Conservation (phyloP, 2,329 filamentous ascomycete species). For the Verticillium albo-atrum region DNA sequence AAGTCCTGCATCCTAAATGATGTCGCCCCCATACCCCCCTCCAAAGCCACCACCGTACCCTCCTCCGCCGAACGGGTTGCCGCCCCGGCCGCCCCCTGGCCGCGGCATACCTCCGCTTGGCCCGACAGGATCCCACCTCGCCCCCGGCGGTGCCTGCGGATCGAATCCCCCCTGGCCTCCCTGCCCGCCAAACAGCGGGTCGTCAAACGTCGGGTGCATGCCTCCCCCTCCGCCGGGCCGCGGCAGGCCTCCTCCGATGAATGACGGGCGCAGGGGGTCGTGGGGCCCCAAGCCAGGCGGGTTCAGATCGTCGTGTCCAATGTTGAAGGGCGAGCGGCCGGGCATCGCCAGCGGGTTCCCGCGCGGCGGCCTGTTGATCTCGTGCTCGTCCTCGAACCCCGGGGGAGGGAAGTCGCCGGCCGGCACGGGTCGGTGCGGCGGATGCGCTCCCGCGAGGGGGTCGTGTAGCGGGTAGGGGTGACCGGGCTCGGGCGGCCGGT, state of each 20-base stretch:
- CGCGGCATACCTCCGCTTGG: slow-evolving; percentile 54
- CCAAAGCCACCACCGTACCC: slow-evolving; percentile 28
- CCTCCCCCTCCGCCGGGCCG: slow-evolving; percentile 64
- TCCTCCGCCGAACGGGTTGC: slow-evolving; percentile 32
- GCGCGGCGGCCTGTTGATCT: slow-evolving; percentile 66
- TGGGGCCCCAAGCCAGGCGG: slow-evolving; percentile 80
- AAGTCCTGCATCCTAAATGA: slow-evolving; percentile 3
- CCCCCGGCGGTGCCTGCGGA: slow-evolving; percentile 76
- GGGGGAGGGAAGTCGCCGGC: slow-evolving; percentile 76
- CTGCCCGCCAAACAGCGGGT: slow-evolving; percentile 71
- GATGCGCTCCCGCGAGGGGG: slow-evolving; percentile 56
- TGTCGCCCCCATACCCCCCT: slow-evolving; percentile 25
- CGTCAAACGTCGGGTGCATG: slow-evolving; percentile 96
- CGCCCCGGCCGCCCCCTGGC: slow-evolving; percentile 31
- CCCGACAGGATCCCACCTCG: slow-evolving; percentile 85
- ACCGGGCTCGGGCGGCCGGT: slow-evolving; percentile 47
- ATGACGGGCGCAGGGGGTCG: slow-evolving; percentile 69
- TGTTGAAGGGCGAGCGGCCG: slow-evolving; percentile 56
- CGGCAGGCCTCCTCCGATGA: slow-evolving; percentile 56
- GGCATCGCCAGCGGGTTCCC: slow-evolving; percentile 30
- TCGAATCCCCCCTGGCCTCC: slow-evolving; percentile 50
- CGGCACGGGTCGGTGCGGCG: slow-evolving; percentile 60
- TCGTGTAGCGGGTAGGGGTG: slow-evolving; percentile 63
- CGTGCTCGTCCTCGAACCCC: slow-evolving; percentile 89
- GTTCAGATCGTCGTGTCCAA: slow-evolving; percentile 84